These are phyloP conservation scores for Fusarium sp. DNA, from an alignment of 2,329 filamentous ascomycete genomes.

Conservation along the genomic window DNA sequence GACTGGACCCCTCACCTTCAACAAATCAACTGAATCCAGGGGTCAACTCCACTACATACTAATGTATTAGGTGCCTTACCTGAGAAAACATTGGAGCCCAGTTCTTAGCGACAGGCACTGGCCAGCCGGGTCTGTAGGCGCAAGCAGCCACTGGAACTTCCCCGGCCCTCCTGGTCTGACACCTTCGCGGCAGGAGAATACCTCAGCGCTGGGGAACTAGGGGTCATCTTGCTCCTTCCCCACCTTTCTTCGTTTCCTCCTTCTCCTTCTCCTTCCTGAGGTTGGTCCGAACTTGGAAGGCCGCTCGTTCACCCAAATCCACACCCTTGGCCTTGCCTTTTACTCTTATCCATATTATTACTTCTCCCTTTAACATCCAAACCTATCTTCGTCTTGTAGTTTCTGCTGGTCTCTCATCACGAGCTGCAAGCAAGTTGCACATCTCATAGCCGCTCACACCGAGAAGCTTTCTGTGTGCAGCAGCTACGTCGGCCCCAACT, in stretches of 20 bases:
- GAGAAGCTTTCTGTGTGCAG: constrained; percentile 36
- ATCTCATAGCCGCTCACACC: constrained; percentile 21
- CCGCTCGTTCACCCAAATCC: constrained; percentile 34
- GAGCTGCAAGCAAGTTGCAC: constrained; percentile 24
- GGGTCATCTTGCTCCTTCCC: constrained; percentile 45
- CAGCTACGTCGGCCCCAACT: constrained; percentile 16
- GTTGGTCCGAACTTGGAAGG: constrained; percentile 34
- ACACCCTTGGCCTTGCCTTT: constrained; percentile 22
- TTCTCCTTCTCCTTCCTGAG: constrained; percentile 40
- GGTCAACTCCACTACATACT: constrained; percentile 17
- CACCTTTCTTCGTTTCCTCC: constrained; percentile 46
- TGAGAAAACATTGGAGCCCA: constrained; percentile 37
- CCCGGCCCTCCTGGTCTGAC: constrained; percentile 33
- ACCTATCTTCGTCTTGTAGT: constrained; percentile 20
- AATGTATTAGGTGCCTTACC: constrained; percentile 38
- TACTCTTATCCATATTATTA: constrained; percentile 40
- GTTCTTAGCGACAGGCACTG: constrained; percentile 27
- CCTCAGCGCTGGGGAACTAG: constrained; percentile 35
- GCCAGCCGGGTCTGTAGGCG: constrained; percentile 13
- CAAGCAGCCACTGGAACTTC: constrained; percentile 36
- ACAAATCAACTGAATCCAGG: constrained; percentile 23
- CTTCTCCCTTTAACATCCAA: constrained; percentile 29
- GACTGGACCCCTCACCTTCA: constrained; percentile 6
- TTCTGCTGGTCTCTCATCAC: constrained; percentile 33
- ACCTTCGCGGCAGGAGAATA: constrained; percentile 33